Base-by-base conservation (phyloP, 371 early-diverging fungal genomes). In the Thermomucor indicae-seudaticae region DNA sequence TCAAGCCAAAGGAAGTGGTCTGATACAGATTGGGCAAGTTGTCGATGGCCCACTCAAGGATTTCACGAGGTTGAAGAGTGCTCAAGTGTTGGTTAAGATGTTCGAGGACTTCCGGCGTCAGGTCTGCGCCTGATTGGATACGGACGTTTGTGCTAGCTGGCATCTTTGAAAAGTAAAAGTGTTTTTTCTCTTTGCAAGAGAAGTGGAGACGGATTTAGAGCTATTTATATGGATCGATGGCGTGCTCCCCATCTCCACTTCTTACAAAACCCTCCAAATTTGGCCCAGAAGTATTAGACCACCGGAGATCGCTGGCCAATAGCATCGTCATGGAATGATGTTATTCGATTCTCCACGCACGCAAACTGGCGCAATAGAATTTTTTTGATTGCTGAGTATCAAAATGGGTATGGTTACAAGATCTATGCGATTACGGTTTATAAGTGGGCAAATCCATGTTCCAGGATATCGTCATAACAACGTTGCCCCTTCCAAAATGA, bases 1-100 rank as follows among this genome's bases (percentile, higher is more conserved):
- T 90, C 42, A 89, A 81, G 4, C 96, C 96, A 67, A 96, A 93
- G 30, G 95, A 92, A 27, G 96, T 93, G 39, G 92, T 92, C 64
- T 96, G 96, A 58, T 81, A 88, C 28, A 96, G 73, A 32, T 80
- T 79, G n/a, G 86, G 89, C 31, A 93, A 71, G 5, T 85, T 78
- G 49, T 85, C 67, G 44, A 86, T 76, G 47, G 93, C 93, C 96
- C 96, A 95, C 43, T 85, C 83, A 30, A 95, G 75, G 58, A 95
- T 84, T 69, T 93, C 83, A 52, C 84, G 74, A 6, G 96, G 91
- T 12, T 83, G 59, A n/a, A 81, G 62, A 37, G 67, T 76, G 43
- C 70, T 59, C 11, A 88, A 75, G 27, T 71, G 65, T 35, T 78
- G 64, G 56, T 90, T 87, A 58, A 92, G 70, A 62, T 72, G 67